phyloP scores from a whole-genome alignment of 768 basidiomycete species.

The Suillus plorans region DNA sequence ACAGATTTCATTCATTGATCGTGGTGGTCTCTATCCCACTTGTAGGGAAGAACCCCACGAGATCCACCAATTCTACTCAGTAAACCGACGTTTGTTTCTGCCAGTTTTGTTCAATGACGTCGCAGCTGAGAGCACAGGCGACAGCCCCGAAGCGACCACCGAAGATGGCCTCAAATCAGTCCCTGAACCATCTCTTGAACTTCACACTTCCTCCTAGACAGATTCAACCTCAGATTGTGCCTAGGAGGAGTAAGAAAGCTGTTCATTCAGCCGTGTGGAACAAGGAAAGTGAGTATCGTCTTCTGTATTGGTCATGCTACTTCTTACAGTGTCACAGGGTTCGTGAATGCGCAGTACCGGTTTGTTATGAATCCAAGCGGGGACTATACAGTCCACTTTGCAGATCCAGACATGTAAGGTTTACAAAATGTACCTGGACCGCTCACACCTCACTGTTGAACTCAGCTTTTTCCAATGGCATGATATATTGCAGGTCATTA shows the following conservation, averaged over 20 bases:
- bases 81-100: constrained; percentile 6
- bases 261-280: constrained; percentile 73
- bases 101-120: constrained; percentile 25
- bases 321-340: constrained; percentile 50
- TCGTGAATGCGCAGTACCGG: constrained; percentile 94
- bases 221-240: constrained; percentile 55
- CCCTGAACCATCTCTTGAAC: constrained; percentile 84
- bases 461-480: constrained; percentile 92
- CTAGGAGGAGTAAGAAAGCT: constrained; percentile 75
- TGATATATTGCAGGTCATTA: constrained; percentile 92
- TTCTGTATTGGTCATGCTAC: constrained; percentile 13
- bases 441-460: not conserved
- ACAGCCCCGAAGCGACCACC: constrained; percentile 55
- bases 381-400: constrained; percentile 93
- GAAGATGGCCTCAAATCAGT: constrained; percentile 70
- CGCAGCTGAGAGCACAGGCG: constrained; percentile 26
- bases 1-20: not conserved
- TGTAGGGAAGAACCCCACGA: constrained; percentile 46
- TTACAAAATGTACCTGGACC: constrained; percentile 8
- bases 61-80: constrained; percentile 3
- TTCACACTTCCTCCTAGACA: constrained; percentile 92
- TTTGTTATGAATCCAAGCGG: constrained; percentile 93
- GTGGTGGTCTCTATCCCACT: constrained; percentile 41
- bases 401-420: constrained; percentile 93
- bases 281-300: constrained; percentile 80